Conservation (phyloP, 441 rosid genomes). For the Brassica hybrid region DNA sequence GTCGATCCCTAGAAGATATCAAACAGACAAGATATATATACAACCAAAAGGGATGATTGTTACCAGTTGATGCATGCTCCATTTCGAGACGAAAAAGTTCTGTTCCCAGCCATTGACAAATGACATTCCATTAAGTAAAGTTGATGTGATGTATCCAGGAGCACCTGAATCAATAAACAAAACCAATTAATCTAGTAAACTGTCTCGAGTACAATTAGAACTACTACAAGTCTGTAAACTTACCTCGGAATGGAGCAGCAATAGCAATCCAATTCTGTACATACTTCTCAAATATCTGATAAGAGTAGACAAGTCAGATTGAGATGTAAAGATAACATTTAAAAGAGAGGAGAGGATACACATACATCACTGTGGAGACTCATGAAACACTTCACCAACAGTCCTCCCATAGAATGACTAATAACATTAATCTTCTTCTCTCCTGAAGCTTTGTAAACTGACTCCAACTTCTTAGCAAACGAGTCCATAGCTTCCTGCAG, state of each 20-base stretch:
- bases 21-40: neutral
- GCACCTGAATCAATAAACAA: conserved; percentile 63
- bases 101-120: conserved; percentile 99
- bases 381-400: conserved; percentile 94
- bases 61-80: conserved; percentile 99
- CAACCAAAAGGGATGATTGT: too few relatives aligned
- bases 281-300: conserved; percentile 84
- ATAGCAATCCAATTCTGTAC: conserved; percentile 96
- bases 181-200: neutral
- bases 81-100: conserved; percentile 92
- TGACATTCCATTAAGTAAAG: conserved; percentile 92
- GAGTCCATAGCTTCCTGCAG: conserved; percentile 70
- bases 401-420: conserved; percentile 98
- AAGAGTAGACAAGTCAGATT: conserved; percentile 11
- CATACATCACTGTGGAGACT: conserved; percentile 78
- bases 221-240: conserved; percentile 15
- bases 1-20: neutral
- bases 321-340: neutral
- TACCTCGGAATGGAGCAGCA: conserved; percentile 93
- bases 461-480: conserved; percentile 72
- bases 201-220: neutral
- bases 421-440: conserved; percentile 88
- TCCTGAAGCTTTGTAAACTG: conserved; percentile 79
- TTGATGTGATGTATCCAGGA: conserved; percentile 83
- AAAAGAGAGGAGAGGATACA: neutral